Conservation (phyloP, 371 early-diverging fungal species). For the Umbelopsis sp. region DNA sequence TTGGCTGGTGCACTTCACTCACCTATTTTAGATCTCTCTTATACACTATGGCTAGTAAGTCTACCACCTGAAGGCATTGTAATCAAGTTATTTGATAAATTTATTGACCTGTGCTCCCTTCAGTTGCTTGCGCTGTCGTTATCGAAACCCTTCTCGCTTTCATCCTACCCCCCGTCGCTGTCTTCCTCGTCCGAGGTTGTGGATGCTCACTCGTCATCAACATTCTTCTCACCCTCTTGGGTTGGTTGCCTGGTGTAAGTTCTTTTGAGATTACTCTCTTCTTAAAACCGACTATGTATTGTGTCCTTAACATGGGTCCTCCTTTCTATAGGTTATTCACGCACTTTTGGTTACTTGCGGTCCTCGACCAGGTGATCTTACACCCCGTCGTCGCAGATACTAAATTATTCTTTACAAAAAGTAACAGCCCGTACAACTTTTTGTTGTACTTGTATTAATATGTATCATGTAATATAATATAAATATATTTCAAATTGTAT, state of each 20-base stretch:
- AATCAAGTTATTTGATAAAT: neutral
- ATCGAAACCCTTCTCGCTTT: conserved; percentile 13
- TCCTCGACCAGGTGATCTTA: conserved; percentile 14
- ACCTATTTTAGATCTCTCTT: no score
- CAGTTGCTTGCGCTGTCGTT: conserved; percentile 19
- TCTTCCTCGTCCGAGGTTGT: conserved; percentile 17
- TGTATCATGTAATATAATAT: conserved; percentile 6
- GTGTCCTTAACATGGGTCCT: neutral
- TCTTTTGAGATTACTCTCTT: neutral
- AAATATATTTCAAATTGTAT: neutral
- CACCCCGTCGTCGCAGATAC: neutral
- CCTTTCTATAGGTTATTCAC: conserved; percentile 3
- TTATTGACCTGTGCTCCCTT: neutral
- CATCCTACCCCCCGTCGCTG: conserved; percentile 13
- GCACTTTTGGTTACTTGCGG: conserved; percentile 16
- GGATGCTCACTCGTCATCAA: conserved; percentile 18
- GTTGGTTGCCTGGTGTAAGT: conserved; percentile 13
- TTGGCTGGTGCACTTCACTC: no score
- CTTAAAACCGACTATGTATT: neutral
- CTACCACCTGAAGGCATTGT: no score
- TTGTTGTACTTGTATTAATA: neutral
- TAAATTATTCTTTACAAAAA: no score
- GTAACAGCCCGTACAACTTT: neutral
- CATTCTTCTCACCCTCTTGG: conserved; percentile 12
- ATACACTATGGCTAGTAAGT: conserved; percentile 14